Evolutionary conservation across 2,329 filamentous ascomycete species (phyloP).

Genomic region (Colletotrichum tabaci): DNA sequence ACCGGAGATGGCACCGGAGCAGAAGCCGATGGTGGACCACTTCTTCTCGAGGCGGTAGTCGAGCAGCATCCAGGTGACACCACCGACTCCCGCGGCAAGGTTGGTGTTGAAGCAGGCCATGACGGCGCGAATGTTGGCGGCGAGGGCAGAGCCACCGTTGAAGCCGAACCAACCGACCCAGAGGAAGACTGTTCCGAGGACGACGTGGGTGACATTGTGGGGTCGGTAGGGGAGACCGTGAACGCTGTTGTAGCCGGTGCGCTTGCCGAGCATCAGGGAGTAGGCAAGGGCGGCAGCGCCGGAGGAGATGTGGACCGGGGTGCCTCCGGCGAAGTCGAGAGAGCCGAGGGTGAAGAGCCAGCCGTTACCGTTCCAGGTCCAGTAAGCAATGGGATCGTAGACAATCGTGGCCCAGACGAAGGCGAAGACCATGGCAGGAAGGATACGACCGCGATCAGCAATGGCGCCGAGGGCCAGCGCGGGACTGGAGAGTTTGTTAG

Average conservation of each 20-base stretch:
- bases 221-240: slow-evolving; percentile 77
- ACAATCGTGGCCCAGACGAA: slow-evolving; percentile 81
- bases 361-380: slow-evolving; percentile 83
- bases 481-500: slow-evolving; percentile 54
- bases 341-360: slow-evolving; percentile 79
- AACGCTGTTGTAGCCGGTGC: slow-evolving; percentile 72
- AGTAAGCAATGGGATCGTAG: slow-evolving; percentile 82
- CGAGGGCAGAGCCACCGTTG: slow-evolving; percentile 88
- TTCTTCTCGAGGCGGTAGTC: slow-evolving; percentile 94
- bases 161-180: slow-evolving; percentile 99
- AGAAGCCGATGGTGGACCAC: slow-evolving; percentile 95
- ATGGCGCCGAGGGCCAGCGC: slow-evolving; percentile 73
- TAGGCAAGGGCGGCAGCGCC: slow-evolving; percentile 81
- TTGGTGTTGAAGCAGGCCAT: slow-evolving; percentile 94
- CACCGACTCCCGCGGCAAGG: slow-evolving; percentile 85
- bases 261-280: slow-evolving; percentile 80
- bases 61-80: slow-evolving; percentile 86
- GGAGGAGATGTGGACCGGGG: slow-evolving; percentile 82
- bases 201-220: slow-evolving; percentile 82
- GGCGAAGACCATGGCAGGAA: slow-evolving; percentile 75
- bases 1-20: slow-evolving; percentile 88
- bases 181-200: slow-evolving; percentile 81
- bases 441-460: slow-evolving; percentile 73
- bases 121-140: slow-evolving; percentile 87
- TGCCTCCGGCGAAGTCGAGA: slow-evolving; percentile 82